phyloP scores from a whole-genome alignment of 768 basidiomycete species.

The Suillus luteus region DNA sequence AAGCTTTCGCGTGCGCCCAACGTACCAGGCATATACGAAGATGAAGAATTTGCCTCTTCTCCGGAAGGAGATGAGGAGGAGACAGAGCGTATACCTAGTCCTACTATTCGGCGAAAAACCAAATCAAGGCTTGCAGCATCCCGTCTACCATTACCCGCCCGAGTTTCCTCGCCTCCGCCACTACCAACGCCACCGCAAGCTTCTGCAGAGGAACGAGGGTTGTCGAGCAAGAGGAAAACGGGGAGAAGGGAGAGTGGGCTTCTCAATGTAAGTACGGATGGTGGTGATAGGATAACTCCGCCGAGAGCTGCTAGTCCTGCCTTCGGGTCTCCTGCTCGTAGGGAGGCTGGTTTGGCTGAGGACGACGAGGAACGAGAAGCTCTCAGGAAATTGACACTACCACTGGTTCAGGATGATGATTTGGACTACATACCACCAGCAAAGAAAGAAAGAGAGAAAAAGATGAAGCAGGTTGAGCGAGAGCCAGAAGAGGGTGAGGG shows the following conservation, averaged over 20 bases:
- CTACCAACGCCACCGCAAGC: conserved; percentile 35
- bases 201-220: conserved; percentile 37
- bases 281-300: conserved; percentile 40
- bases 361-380: conserved; percentile 55
- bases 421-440: conserved; percentile 20
- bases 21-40: conserved; percentile 67
- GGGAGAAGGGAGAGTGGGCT: conserved; percentile 52
- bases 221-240: conserved; percentile 29
- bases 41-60: conserved; percentile 56
- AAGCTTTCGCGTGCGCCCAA: conserved; percentile 68
- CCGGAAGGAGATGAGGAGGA: conserved; percentile 45
- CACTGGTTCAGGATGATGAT: conserved; percentile 23
- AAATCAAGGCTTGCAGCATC: conserved; percentile 53
- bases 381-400: conserved; percentile 21
- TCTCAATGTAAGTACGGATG: conserved; percentile 42
- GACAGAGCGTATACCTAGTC: conserved; percentile 38
- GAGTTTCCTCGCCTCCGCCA: conserved; percentile 42
- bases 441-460: conserved; percentile 49
- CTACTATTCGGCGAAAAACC: conserved; percentile 42
- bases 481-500: conserved; percentile 27
- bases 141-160: conserved; percentile 50
- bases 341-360: conserved; percentile 56
- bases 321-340: conserved; percentile 60
- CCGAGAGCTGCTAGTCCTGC: conserved; percentile 68
- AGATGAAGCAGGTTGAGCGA: conserved; percentile 23